Evolutionary conservation across 2,329 filamentous ascomycete genomes (phyloP).

Genomic region (Raffaelea deltoideospora): DNA sequence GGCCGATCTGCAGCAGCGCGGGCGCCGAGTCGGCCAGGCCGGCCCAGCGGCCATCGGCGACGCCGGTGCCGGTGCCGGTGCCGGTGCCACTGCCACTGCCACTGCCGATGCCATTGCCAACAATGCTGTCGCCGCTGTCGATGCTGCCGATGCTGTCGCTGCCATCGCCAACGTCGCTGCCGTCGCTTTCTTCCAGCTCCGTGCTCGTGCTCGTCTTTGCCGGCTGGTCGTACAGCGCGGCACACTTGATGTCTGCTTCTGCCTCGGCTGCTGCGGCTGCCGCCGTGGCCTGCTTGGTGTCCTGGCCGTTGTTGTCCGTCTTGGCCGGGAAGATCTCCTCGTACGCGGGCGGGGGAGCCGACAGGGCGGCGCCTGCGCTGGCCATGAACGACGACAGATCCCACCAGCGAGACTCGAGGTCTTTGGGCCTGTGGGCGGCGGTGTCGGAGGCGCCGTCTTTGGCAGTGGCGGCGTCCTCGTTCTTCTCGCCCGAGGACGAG

Average conservation of each 20-base stretch:
- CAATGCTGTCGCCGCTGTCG: conserved; percentile 3
- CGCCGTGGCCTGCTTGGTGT: conserved; percentile 43
- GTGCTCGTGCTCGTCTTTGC: conserved; percentile 7
- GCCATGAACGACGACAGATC: conserved; percentile 41
- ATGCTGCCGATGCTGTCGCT: background rate
- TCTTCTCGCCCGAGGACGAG: conserved; percentile 19
- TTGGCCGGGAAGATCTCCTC: conserved; percentile 51
- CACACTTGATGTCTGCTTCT: conserved; percentile 43
- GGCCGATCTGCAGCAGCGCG: conserved; percentile 40
- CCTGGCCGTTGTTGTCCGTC: conserved; percentile 10
- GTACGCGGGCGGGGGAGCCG: conserved; percentile 55
- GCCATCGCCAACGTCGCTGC: background rate
- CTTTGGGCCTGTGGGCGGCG: conserved; percentile 21
- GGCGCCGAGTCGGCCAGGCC: conserved; percentile 14
- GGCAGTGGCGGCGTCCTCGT: conserved; percentile 28
- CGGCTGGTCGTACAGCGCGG: conserved; percentile 29
- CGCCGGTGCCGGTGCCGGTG: background rate
- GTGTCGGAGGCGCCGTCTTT: conserved; percentile 23
- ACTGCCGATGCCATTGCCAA: background rate
- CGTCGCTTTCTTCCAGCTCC: conserved; percentile 18
- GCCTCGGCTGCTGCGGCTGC: conserved; percentile 41
- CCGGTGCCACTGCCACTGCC: conserved; percentile 2
- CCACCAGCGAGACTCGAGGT: conserved; percentile 48
- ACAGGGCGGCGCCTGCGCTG: too few relatives aligned
- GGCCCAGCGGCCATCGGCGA: conserved; percentile 12